Evolutionary conservation across 78 protist species (phyloP).

Genomic region (Cavenderia fasciculata): DNA sequence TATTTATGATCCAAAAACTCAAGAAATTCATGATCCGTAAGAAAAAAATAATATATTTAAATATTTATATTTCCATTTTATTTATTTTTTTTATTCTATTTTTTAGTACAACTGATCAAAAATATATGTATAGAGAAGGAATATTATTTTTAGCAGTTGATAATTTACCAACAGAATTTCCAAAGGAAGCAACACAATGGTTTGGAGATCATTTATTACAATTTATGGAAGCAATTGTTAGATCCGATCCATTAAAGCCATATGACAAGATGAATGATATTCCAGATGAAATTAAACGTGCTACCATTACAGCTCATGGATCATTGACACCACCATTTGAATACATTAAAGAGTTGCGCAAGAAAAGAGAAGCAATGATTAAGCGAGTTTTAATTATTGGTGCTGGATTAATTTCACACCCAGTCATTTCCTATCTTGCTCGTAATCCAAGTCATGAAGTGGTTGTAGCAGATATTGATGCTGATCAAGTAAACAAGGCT

Average conservation of each 20-base stretch:
- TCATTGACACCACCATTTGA: conserved; percentile 80
- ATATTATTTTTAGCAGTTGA: conserved; percentile 88
- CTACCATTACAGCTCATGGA: conserved; percentile 81
- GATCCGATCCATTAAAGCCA: conserved; percentile 73
- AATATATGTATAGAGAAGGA: conserved; percentile 86
- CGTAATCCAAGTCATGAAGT: conserved; percentile 69
- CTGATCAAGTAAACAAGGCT: conserved; percentile 18
- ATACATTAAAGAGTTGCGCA: conserved; percentile 84
- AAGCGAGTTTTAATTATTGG: conserved; percentile 80
- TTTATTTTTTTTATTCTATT: too few relatives aligned
- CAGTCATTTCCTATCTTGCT: conserved; percentile 64
- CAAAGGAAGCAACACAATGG: conserved; percentile 89
- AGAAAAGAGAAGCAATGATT: conserved; percentile 64
- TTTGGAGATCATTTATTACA: conserved; percentile 86
- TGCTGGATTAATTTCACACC: conserved; percentile 80
- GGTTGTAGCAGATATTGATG: conserved; percentile 33
- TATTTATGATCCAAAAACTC: conserved; percentile 83
- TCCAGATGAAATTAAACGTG: conserved; percentile 63
- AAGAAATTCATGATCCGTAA: conserved; percentile 72
- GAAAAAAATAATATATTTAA: too few relatives aligned
- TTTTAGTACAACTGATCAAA: conserved; percentile 47
- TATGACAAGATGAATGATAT: conserved; percentile 74
- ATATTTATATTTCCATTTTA: too few relatives aligned
- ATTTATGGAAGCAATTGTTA: conserved; percentile 69
- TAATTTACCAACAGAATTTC: conserved; percentile 95